Base-by-base conservation (phyloP, 2,329 filamentous ascomycete genomes). In the Colletotrichum chrysophilum region DNA sequence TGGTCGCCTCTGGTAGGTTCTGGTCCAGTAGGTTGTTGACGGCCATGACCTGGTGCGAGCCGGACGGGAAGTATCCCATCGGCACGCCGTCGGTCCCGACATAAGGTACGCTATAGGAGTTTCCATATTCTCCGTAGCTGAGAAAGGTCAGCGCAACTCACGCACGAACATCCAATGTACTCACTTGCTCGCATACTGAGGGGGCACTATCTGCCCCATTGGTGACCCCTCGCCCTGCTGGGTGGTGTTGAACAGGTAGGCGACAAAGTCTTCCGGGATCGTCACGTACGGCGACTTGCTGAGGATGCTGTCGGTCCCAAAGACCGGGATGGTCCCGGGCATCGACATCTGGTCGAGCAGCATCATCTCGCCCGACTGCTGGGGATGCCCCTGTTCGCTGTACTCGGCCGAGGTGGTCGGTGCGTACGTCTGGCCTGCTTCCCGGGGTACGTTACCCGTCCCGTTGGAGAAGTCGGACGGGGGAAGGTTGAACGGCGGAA, bases 241-340 rank as follows among this genome's bases (percentile, higher is more conserved):
- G 21, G 90, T 93, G 21, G 90, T 93, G 81, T 94, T 96, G 85
- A 97, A 97, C 30, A 97, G 85, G 88, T 94, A 98, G 7, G 94
- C 93, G 78, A 96, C 93, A 80, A 97, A 97, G 81, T 98, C 95
- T 81, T 97, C 95, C 0, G 95, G 94, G 87, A 97, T 94, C 10
- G 94, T 93, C 5, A 90, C 89, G 81, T 96, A 96, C 0, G 96
- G 96, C 4, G 96, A 98, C 73, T 96, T 94, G 79, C 94, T 96
- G 55, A 91, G 80, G 76, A 95, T 93, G 21, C 92, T 93, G 79
- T 98, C 95, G 30, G 91, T 93, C 18, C 95, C 95, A 84, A 98
- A 98, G 30, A 98, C 93, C 1, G 96, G 95, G 79, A 97, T 94
- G 6, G 94, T 92, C 72, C 92, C 93, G 18, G 89, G 88, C 81